phyloP scores from a whole-genome alignment of 2,329 filamentous ascomycete species.

The Pseudomassariella vexata region DNA sequence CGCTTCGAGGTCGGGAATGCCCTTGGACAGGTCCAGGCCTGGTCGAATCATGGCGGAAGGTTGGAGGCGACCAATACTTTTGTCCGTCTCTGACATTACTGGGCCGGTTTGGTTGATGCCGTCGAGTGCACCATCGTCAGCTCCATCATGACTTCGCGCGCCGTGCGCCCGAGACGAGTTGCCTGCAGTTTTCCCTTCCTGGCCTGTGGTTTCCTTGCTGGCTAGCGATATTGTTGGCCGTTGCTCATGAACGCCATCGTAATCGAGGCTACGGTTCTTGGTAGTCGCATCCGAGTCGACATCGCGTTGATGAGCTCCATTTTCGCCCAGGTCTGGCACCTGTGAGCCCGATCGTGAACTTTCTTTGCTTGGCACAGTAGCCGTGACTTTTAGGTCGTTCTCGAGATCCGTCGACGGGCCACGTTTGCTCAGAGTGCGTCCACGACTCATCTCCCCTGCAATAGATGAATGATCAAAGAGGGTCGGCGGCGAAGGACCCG shows the following conservation, averaged over 20 bases:
- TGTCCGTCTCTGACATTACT: constrained; percentile 19
- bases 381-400: constrained; percentile 11
- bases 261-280: constrained; percentile 10
- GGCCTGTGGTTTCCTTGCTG: too few relatives aligned
- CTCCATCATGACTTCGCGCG: too few relatives aligned
- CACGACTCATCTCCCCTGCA: constrained; percentile 6
- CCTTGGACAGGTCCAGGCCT: constrained; percentile 7
- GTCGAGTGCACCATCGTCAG: too few relatives aligned
- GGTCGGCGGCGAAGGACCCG: constrained; percentile 6
- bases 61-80: constrained; percentile 20
- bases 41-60: constrained; percentile 12
- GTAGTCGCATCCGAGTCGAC: constrained; percentile 7
- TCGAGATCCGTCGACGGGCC: constrained; percentile 5
- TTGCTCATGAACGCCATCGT: constrained; percentile 10
- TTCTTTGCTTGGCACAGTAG: constrained; percentile 12
- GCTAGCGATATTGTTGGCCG: too few relatives aligned
- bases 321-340: constrained; percentile 8
- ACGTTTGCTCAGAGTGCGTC: constrained; percentile 4
- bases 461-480: constrained; percentile 13
- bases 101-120: constrained; percentile 6
- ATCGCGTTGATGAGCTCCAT: constrained; percentile 8
- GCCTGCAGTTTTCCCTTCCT: too few relatives aligned
- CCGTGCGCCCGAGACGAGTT: too few relatives aligned
- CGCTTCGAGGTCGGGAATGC: constrained; percentile 15
- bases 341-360: constrained; percentile 5